Evolutionary conservation across 1,284 basidiomycete species (phyloP).

Genomic region (Lentinula novae-zelandiae): DNA sequence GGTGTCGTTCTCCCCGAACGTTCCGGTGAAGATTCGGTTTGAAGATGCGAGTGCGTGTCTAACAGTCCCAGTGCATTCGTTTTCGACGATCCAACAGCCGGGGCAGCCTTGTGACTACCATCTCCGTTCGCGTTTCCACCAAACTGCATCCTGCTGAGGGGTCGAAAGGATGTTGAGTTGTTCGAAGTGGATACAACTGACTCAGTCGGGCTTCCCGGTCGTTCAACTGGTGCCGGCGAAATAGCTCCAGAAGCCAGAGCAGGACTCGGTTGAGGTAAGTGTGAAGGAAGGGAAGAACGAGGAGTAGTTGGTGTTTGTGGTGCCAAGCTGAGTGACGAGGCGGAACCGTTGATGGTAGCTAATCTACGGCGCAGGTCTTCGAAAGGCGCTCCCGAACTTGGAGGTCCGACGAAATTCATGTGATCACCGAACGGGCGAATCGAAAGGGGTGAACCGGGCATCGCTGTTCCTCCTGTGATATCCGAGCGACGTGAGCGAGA

Average conservation of each 20-base stretch:
- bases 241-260: slow-evolving; percentile 25
- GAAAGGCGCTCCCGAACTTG: slow-evolving; percentile 49
- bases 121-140: slow-evolving; percentile 57
- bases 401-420: slow-evolving; percentile 27
- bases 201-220: slow-evolving; percentile 70
- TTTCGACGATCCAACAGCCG: slow-evolving; percentile 78
- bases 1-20: slow-evolving; percentile 71
- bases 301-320: slow-evolving; percentile 29
- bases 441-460: slow-evolving; percentile 43
- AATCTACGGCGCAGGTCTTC: slow-evolving; percentile 73
- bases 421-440: slow-evolving; percentile 40
- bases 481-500: slow-evolving; percentile 35
- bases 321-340: slow-evolving; percentile 50
- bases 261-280: slow-evolving; percentile 21
- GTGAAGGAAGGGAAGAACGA: slow-evolving; percentile 6
- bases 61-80: slow-evolving; percentile 74
- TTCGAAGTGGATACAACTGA: slow-evolving; percentile 68
- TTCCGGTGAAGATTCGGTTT: slow-evolving; percentile 60
- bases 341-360: slow-evolving; percentile 66
- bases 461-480: slow-evolving; percentile 33
- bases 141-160: slow-evolving; percentile 57
- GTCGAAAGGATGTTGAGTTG: slow-evolving; percentile 51
- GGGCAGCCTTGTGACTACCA: slow-evolving; percentile 71
- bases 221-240: slow-evolving; percentile 37
- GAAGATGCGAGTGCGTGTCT: slow-evolving; percentile 63